phyloP scores from a whole-genome alignment of 202 grass and related monocot species.

The Eragrostis tef region DNA sequence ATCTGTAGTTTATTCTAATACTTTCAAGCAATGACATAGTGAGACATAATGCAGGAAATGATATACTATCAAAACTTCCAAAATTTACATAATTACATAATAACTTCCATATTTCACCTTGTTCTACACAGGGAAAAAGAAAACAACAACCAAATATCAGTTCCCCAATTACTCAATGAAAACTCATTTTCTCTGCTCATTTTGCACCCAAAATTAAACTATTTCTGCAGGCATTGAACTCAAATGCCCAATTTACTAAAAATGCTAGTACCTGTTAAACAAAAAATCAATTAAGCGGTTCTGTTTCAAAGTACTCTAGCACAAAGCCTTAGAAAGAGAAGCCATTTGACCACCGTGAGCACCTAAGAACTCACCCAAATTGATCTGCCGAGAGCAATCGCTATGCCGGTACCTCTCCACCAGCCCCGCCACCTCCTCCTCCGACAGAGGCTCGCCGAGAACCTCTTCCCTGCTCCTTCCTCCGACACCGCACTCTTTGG shows the following conservation, averaged over 20 bases:
- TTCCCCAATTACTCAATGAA: not conserved
- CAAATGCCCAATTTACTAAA: not conserved
- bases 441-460: slow-evolving; percentile 57
- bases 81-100: not conserved
- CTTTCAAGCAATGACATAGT: not conserved
- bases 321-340: not conserved
- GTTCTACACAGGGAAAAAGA: not conserved
- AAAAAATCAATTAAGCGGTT: not conserved
- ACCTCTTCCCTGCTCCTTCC: slow-evolving; percentile 42
- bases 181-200: not conserved
- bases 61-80: not conserved
- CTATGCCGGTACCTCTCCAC: slow-evolving; percentile 73
- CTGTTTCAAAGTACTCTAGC: not conserved
- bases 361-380: slow-evolving; percentile 55
- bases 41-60: not conserved
- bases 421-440: slow-evolving; percentile 61
- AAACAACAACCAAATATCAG: not conserved
- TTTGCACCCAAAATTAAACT: not conserved
- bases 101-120: not conserved
- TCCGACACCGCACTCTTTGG: not conserved
- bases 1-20: not conserved
- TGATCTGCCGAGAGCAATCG: slow-evolving; percentile 82
- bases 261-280: not conserved
- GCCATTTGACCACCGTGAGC: not conserved
- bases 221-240: not conserved